Conservation (phyloP, 2,329 filamentous ascomycete species). For the Epichloe brachyelytri region DNA sequence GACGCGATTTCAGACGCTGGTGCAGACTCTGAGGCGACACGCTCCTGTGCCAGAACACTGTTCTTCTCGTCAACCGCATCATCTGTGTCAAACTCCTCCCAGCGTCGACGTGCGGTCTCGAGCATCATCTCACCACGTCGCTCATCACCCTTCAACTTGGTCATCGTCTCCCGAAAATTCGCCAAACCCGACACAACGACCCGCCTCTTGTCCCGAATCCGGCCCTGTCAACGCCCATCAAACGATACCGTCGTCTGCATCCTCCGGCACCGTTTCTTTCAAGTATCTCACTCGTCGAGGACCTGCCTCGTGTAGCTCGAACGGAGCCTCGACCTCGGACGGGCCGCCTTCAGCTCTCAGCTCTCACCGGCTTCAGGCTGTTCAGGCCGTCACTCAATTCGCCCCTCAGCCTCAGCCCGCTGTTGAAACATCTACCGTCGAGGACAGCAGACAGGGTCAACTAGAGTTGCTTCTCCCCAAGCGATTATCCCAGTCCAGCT, state of each 20-base stretch:
- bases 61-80: background rate
- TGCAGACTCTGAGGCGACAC: constrained; percentile 2
- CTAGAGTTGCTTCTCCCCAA: constrained; percentile 36
- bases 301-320: constrained; percentile 24
- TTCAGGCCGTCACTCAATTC: constrained; percentile 10
- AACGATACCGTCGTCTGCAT: constrained; percentile 9
- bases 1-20: constrained; percentile 6
- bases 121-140: constrained; percentile 7
- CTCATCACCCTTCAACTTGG: background rate
- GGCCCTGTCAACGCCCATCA: constrained; percentile 11
- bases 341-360: constrained; percentile 19
- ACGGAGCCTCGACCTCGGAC: constrained; percentile 19
- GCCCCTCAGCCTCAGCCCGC: constrained; percentile 8
- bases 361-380: constrained; percentile 20
- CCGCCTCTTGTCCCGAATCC: constrained; percentile 10
- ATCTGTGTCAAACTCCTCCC: constrained; percentile 3
- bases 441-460: constrained; percentile 23
- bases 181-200: constrained; percentile 5
- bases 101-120: constrained; percentile 5
- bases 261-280: constrained; percentile 15
- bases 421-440: constrained; percentile 10
- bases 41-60: background rate
- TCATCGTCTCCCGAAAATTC: constrained; percentile 3
- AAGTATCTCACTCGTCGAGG: constrained; percentile 25
- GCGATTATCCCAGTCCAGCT: constrained; percentile 22